These are phyloP conservation scores for Hymenoscyphus repandus DNA, from an alignment of 2,329 filamentous ascomycete genomes.

Conservation along the genomic window DNA sequence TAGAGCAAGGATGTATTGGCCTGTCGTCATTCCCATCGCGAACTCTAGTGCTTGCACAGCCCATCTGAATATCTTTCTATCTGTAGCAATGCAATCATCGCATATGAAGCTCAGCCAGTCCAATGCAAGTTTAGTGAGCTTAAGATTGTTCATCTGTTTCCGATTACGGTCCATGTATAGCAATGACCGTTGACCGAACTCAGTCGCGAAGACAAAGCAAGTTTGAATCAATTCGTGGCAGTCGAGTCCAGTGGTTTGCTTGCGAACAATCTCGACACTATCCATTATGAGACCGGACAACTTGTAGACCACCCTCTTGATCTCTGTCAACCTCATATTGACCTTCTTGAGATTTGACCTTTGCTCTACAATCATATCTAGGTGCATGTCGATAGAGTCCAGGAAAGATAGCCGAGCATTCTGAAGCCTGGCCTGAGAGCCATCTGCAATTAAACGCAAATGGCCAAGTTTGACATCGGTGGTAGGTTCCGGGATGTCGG, in stretches of 20 bases:
- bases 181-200: constrained; percentile 92
- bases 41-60: constrained; percentile 93
- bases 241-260: constrained; percentile 75
- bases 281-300: constrained; percentile 98
- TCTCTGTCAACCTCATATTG: constrained; percentile 84
- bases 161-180: constrained; percentile 95
- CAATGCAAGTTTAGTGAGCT: constrained; percentile 84
- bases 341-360: constrained; percentile 91
- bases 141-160: constrained; percentile 94
- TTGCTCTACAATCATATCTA: constrained; percentile 87
- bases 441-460: constrained; percentile 81
- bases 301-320: constrained; percentile 93
- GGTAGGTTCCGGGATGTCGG: constrained; percentile 69
- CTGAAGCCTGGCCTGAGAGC: constrained; percentile 71
- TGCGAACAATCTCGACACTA: constrained; percentile 87
- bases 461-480: constrained; percentile 84
- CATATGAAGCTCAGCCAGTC: constrained; percentile 99
- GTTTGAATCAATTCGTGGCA: constrained; percentile 96
- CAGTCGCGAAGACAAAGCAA: constrained; percentile 97
- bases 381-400: constrained; percentile 72
- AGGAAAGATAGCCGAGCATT: constrained; percentile 75
- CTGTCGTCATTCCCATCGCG: constrained; percentile 93
- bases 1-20: constrained; percentile 86
- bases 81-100: constrained; percentile 89
- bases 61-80: constrained; percentile 96